A percentile compares a stretch with the other conserved stretches of the same genome.
Evolutionary conservation across 2,329 filamentous ascomycete genomes (phyloP).

Genomic region (Colletotrichum sansevieriae): DNA sequence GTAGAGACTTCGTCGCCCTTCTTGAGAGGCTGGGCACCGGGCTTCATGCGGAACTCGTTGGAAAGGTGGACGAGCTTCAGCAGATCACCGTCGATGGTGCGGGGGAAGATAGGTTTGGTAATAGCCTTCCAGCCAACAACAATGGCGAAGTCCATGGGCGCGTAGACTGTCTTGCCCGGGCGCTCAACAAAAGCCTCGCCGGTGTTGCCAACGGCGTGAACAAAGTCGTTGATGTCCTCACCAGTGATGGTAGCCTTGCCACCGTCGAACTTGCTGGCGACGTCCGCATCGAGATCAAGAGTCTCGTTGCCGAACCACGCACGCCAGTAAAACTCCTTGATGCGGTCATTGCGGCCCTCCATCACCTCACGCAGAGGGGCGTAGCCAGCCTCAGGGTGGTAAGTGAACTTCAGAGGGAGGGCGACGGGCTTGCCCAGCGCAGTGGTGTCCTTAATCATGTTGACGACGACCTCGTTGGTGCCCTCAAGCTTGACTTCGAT

Average conservation of each 20-base stretch:
- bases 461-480: slow-evolving; percentile 85
- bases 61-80: slow-evolving; percentile 97
- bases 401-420: slow-evolving; percentile 88
- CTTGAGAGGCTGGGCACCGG: slow-evolving; percentile 93
- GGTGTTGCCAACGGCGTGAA: slow-evolving; percentile 98
- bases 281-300: slow-evolving; percentile 85
- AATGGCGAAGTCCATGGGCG: slow-evolving; percentile 98
- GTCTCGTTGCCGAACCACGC: slow-evolving; percentile 94
- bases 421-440: slow-evolving; percentile 86
- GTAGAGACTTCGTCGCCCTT: slow-evolving; percentile 95
- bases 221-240: slow-evolving; percentile 97
- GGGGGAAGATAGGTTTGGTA: slow-evolving; percentile 98
- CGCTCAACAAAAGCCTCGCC: slow-evolving; percentile 97
- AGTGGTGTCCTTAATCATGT: slow-evolving; percentile 93
- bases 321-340: slow-evolving; percentile 99
- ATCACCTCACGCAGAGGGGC: slow-evolving; percentile 98
- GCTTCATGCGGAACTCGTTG: slow-evolving; percentile 98
- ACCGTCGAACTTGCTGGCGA: slow-evolving; percentile 91
- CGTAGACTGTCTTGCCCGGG: slow-evolving; percentile 92
- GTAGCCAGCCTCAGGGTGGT: slow-evolving; percentile 95
- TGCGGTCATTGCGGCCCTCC: slow-evolving; percentile 94
- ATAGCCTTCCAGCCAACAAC: slow-evolving; percentile 99
- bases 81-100: slow-evolving; percentile 94
- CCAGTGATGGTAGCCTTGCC: slow-evolving; percentile 88
- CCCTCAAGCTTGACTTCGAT: slow-evolving; percentile 84